These are phyloP conservation scores for Aspergillus sp. DNA, from an alignment of 2,329 filamentous ascomycete species.

Conservation along the genomic window DNA sequence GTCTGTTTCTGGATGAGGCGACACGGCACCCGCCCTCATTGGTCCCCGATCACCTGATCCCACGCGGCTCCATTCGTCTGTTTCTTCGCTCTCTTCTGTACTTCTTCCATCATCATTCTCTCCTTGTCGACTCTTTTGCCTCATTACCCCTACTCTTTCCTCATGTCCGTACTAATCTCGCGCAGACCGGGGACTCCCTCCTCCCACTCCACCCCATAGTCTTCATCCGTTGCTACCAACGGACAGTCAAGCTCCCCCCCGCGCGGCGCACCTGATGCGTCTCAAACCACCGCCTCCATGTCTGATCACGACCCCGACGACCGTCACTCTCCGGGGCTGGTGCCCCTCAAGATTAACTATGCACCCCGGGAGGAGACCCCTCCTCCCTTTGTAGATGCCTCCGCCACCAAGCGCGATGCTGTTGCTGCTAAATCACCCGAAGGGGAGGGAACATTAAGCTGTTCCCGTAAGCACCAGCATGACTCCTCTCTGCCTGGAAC, in stretches of 20 bases:
- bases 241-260: neutral
- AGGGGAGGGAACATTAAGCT: constrained; percentile 31
- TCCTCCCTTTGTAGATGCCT: constrained; percentile 33
- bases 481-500: constrained; percentile 36
- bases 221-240: neutral
- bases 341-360: constrained; percentile 31
- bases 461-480: constrained; percentile 37
- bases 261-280: constrained; percentile 28
- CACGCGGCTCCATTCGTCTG: neutral
- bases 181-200: too few relatives aligned
- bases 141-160: neutral
- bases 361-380: constrained; percentile 23
- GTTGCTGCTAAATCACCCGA: constrained; percentile 17
- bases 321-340: constrained; percentile 37
- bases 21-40: neutral
- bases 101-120: neutral
- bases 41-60: neutral
- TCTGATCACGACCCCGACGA: constrained; percentile 45
- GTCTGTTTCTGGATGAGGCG: neutral
- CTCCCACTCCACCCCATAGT: neutral
- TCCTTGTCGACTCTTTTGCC: neutral
- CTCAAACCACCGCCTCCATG: constrained; percentile 31
- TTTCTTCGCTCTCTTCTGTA: neutral
- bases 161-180: too few relatives aligned
- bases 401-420: constrained; percentile 19